Base-by-base conservation (phyloP, 73 alveolate genomes). In the Paraurostyla sp. region DNA sequence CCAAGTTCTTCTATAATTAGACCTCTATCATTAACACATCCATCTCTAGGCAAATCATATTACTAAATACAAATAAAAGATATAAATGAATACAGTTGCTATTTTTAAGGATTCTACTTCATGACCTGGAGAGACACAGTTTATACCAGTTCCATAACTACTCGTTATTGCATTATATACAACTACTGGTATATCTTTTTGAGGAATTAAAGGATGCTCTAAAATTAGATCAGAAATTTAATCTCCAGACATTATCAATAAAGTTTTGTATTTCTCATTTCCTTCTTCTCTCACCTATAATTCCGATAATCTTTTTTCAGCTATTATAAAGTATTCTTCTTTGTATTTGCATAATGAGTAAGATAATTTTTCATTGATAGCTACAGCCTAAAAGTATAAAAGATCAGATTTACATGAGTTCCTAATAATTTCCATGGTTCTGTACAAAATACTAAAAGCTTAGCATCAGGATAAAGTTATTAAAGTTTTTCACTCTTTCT, bases 401-500 rank as follows among this genome's bases (percentile, higher is more conserved):
- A 51, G 46, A 27, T 23, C 46, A 27, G 2, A n/a, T 6, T 27
- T 59, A 81, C 91, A 68, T 69, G 20, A 16, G 92, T 57, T n/a
- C 85, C 84, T 51, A 59, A 6, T 3, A 82, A 6, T 57, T 56
- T 90, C 95, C 95, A 90, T 1, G 95, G 95, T 45, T 90, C 95
- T 2, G 59, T 27, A 15, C 38, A 30, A 85, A 60, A 85, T 7
- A 65, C 86, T 41, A 85, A 43, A 27, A 69, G 46, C 81, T 85
- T 46, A 30, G 62, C 68, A n/a, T 85, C 68, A 20, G 58, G 82
- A 49, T 60, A 71, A 59, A 65, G 0, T 43, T 90, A 32, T 40
- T n/a, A n/a, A 16, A 90, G 49, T 22, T 90, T 68, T n/a, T 68
- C 22, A 65, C 80, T 58, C 22, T 42, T 43, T 46, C 33, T 54